Percentiles rank a stretch among this genome's conserved stretches.
These are phyloP conservation scores for Serendipita sp. DNA, from an alignment of 768 basidiomycete genomes.

Conservation along the genomic window DNA sequence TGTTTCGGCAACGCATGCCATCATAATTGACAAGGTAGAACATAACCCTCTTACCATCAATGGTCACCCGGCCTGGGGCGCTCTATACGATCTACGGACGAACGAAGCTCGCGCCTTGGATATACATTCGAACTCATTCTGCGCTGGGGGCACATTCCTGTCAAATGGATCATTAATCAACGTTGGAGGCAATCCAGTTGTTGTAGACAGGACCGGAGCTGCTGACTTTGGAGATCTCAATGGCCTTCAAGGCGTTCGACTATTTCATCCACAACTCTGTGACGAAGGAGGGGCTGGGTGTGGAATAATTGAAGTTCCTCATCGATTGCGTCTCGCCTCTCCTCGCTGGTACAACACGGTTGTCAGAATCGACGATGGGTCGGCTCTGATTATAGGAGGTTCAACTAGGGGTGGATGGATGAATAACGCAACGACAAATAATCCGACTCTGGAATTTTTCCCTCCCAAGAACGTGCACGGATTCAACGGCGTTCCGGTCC, in stretches of 20 bases:
- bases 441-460: slow-evolving; percentile 68
- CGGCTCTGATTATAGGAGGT: slow-evolving; percentile 69
- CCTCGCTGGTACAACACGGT: slow-evolving; percentile 72
- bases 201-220: slow-evolving; percentile 42
- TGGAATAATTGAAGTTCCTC: slow-evolving; percentile 48
- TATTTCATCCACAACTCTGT: slow-evolving; percentile 45
- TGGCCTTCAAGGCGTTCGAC: slow-evolving; percentile 56
- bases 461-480: slow-evolving; percentile 61
- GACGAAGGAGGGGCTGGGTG: slow-evolving; percentile 33
- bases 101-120: slow-evolving; percentile 41
- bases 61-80: slow-evolving; percentile 71
- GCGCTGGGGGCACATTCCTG: slow-evolving; percentile 66
- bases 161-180: slow-evolving; percentile 62
- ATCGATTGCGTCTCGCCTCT: slow-evolving; percentile 50
- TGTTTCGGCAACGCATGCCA: slow-evolving; percentile 50
- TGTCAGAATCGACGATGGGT: slow-evolving; percentile 55
- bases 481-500: slow-evolving; percentile 49
- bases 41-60: slow-evolving; percentile 61
- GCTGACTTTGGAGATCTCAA: slow-evolving; percentile 63
- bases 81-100: slow-evolving; percentile 52
- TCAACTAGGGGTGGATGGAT: slow-evolving; percentile 76
- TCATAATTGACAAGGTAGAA: slow-evolving; percentile 73
- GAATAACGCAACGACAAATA: slow-evolving; percentile 65
- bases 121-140: slow-evolving; percentile 71
- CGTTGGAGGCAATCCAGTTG: slow-evolving; percentile 70